Evolutionary conservation across 306 rosid species (phyloP).

Genomic region (Hippophae rhamnoides): DNA sequence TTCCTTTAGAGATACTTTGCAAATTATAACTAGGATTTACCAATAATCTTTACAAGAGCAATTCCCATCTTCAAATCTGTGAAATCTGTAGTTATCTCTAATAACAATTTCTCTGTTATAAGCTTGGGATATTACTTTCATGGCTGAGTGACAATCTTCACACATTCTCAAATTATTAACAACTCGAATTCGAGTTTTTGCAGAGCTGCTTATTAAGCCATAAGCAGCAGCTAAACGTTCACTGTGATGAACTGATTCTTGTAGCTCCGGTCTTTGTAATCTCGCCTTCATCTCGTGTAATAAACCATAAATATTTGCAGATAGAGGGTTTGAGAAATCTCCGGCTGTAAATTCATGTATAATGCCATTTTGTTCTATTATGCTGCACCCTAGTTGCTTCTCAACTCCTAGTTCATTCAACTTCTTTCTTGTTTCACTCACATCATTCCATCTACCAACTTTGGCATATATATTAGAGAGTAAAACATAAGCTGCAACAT

Average conservation of each 20-base stretch:
- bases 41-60: background rate
- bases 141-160: conserved; percentile 17
- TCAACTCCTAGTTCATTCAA: conserved; percentile 13
- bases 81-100: conserved; percentile 17
- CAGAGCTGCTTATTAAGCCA: conserved; percentile 6
- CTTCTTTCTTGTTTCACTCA: conserved; percentile 13
- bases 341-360: conserved; percentile 18
- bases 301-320: conserved; percentile 12
- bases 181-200: conserved; percentile 13
- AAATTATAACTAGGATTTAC: too few species aligned
- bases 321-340: conserved; percentile 18
- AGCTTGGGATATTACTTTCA: conserved; percentile 19
- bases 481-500: conserved; percentile 19
- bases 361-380: conserved; percentile 12
- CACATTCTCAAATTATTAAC: conserved; percentile 21
- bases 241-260: conserved; percentile 14
- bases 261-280: conserved; percentile 2
- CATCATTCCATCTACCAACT: conserved; percentile 15
- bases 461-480: conserved; percentile 16
- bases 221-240: conserved; percentile 18
- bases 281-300: conserved; percentile 13
- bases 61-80: conserved; percentile 13
- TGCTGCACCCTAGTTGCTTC: conserved; percentile 24
- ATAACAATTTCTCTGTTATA: conserved; percentile 13
- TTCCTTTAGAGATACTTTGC: too few species aligned